Conservation (phyloP, 2,329 filamentous ascomycete species). For the Penicillium occitanis region DNA sequence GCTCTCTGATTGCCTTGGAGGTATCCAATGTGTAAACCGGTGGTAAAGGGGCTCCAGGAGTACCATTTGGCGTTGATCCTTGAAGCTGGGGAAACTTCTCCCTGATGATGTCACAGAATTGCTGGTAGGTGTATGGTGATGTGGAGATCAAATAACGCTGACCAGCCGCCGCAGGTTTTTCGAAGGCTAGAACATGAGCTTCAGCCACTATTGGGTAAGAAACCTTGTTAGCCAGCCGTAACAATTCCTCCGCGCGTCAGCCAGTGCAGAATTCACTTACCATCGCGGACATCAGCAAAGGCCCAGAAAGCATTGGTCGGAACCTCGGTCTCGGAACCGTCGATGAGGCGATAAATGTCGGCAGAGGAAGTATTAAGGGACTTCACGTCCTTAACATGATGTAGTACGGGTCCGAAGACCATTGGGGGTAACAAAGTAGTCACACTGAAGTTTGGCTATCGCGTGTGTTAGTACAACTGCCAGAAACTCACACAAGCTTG, state of each 20-base stretch:
- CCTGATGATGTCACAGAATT: constrained; percentile 38
- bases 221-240: background rate
- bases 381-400: constrained; percentile 59
- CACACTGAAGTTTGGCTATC: constrained; percentile 56
- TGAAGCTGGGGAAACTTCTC: constrained; percentile 38
- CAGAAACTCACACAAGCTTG: background rate
- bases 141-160: constrained; percentile 43
- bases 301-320: constrained; percentile 55
- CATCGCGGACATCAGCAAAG: constrained; percentile 52
- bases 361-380: constrained; percentile 69
- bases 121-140: constrained; percentile 37
- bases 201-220: constrained; percentile 30
- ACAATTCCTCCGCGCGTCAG: background rate
- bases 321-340: constrained; percentile 53
- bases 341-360: constrained; percentile 60
- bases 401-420: constrained; percentile 61
- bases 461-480: constrained; percentile 30
- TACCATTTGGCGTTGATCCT: background rate
- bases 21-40: background rate
- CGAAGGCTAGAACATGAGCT: constrained; percentile 42
- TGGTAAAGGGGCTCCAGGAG: background rate
- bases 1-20: background rate
- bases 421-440: constrained; percentile 56
- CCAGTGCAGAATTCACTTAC: background rate
- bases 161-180: constrained; percentile 37